These are phyloP conservation scores for Baudoinia panamericana DNA, from an alignment of 495 filamentous ascomycete genomes.

Conservation along the genomic window DNA sequence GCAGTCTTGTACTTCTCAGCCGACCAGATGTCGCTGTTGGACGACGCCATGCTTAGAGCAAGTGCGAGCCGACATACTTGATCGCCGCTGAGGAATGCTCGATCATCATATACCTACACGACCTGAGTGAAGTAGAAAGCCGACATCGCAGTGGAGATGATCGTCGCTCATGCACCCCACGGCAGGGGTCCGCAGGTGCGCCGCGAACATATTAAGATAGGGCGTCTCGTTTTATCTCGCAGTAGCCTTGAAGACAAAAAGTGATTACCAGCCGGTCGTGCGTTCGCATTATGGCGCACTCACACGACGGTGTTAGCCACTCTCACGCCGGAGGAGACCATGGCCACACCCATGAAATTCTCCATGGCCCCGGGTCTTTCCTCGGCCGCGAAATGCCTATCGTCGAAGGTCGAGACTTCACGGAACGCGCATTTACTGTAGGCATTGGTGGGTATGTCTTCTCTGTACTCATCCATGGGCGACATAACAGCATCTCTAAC, in stretches of 20 bases:
- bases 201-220: too few relatives aligned
- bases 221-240: too few relatives aligned
- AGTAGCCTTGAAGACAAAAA: too few relatives aligned
- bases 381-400: slow-evolving; percentile 87
- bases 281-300: too few relatives aligned
- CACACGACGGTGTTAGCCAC: slow-evolving; percentile 43
- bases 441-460: slow-evolving; percentile 83
- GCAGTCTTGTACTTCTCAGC: slow-evolving; percentile 40
- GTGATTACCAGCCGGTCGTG: too few relatives aligned
- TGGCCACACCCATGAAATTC: slow-evolving; percentile 90
- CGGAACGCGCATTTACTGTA: slow-evolving; percentile 82
- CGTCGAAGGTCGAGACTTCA: slow-evolving; percentile 75
- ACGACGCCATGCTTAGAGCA: background rate
- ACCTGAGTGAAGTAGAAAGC: too few relatives aligned
- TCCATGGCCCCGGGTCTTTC: slow-evolving; percentile 86
- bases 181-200: too few relatives aligned
- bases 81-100: too few relatives aligned
- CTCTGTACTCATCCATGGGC: background rate
- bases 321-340: slow-evolving; percentile 52
- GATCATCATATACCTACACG: too few relatives aligned
- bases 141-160: too few relatives aligned
- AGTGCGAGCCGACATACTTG: too few relatives aligned
- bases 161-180: too few relatives aligned
- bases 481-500: background rate
- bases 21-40: slow-evolving; percentile 18